Evolutionary conservation across 768 basidiomycete genomes (phyloP).

Genomic region (Leccinum ochraceum): DNA sequence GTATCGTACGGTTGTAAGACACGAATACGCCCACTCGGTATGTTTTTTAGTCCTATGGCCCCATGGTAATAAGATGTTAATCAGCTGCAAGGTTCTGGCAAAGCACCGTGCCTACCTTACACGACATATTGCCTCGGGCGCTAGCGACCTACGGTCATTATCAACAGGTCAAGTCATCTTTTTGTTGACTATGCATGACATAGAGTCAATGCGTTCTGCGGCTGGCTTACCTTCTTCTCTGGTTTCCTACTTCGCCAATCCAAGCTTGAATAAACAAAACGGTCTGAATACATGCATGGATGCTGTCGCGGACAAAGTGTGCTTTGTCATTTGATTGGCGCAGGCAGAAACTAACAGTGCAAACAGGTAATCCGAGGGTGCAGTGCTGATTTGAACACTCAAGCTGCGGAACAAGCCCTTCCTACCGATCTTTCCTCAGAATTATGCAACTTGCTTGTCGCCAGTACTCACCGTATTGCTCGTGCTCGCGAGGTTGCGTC

Average conservation of each 20-base stretch:
- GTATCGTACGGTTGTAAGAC: conserved; percentile 87
- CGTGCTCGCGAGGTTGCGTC: conserved; percentile 83
- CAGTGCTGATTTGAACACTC: conserved; percentile 66
- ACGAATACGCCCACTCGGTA: conserved; percentile 80
- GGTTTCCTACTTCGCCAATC: conserved; percentile 85
- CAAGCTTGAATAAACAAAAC: conserved; percentile 72
- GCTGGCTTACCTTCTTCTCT: conserved; percentile 79
- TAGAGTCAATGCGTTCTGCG: conserved; percentile 84
- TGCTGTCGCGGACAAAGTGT: conserved; percentile 80
- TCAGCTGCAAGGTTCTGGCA: conserved; percentile 55
- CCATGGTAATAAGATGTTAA: conserved; percentile 3
- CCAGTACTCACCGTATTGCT: conserved; percentile 78
- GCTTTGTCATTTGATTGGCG: conserved; percentile 3
- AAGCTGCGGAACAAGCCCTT: conserved; percentile 79
- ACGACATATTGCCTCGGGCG: conserved; percentile 63
- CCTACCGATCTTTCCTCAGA: conserved; percentile 69
- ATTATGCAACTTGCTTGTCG: conserved; percentile 71
- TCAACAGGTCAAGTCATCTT: conserved; percentile 86
- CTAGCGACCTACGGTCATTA: conserved; percentile 70
- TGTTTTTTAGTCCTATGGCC: conserved; percentile 19
- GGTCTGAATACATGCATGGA: conserved; percentile 79
- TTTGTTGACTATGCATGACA: conserved; percentile 79
- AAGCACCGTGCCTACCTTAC: conserved; percentile 67
- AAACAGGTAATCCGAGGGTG: conserved; percentile 77
- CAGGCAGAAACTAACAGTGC: background rate